These are phyloP conservation scores for Suillus ampliporus DNA, from an alignment of 768 basidiomycete species.

Conservation along the genomic window DNA sequence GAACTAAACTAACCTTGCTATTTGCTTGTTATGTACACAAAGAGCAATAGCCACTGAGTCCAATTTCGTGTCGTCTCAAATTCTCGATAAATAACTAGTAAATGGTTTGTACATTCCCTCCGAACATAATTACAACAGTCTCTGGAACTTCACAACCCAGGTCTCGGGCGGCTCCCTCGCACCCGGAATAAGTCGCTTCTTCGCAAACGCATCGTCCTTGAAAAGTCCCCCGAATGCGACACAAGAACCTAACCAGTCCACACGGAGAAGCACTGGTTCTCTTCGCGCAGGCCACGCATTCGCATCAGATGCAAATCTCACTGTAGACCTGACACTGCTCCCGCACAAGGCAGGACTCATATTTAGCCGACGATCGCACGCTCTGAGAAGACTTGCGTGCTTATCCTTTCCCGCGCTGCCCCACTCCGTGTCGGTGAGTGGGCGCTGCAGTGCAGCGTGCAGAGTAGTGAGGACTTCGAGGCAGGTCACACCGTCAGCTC, in stretches of 20 bases:
- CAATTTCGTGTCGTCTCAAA: too few relatives aligned
- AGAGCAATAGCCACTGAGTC: background rate
- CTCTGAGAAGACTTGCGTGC: slow-evolving; percentile 9
- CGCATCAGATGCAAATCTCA: background rate
- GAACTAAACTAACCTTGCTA: too few relatives aligned
- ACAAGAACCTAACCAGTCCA: slow-evolving; percentile 16
- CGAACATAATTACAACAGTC: background rate
- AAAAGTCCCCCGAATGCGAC: slow-evolving; percentile 11
- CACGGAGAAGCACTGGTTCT: slow-evolving; percentile 6
- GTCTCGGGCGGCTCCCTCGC: slow-evolving; percentile 2
- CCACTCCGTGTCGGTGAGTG: slow-evolving; percentile 11
- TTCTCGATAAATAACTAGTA: too few relatives aligned
- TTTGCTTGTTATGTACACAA: too few relatives aligned
- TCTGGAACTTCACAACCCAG: slow-evolving; percentile 14
- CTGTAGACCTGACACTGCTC: background rate
- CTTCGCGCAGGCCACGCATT: too few relatives aligned
- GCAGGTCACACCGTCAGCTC: slow-evolving; percentile 4
- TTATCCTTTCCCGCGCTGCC: background rate
- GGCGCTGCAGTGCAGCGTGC: slow-evolving; percentile 8
- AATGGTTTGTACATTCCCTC: background rate
- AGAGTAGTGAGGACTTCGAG: slow-evolving; percentile 7
- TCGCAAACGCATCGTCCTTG: slow-evolving; percentile 6
- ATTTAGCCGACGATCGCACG: slow-evolving; percentile 5
- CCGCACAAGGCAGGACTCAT: background rate
- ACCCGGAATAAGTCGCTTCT: slow-evolving; percentile 9